Evolutionary conservation across 108 stramenopile genomes (phyloP).

Genomic region (Aurantiochytrium sp.): DNA sequence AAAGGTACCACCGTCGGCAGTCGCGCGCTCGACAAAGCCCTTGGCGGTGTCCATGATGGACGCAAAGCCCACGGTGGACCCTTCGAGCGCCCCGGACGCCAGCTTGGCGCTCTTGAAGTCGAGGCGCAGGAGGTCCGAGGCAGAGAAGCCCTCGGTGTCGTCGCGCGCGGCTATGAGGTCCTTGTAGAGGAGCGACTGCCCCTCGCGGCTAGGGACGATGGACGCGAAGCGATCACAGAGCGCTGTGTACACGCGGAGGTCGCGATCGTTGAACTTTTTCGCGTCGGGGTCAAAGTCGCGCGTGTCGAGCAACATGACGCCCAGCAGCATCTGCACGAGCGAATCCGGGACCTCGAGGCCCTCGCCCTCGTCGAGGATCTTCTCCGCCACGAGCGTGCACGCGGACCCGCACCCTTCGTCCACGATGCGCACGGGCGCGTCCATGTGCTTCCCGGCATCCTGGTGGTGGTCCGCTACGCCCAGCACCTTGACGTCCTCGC

Average conservation of each 20-base stretch:
- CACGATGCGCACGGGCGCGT: not conserved
- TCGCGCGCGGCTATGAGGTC: not conserved
- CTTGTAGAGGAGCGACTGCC: not conserved
- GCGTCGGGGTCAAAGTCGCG: slow-evolving; percentile 1
- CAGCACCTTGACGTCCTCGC: not conserved
- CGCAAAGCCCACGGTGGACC: not conserved
- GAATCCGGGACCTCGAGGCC: not conserved
- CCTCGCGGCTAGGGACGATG: not conserved
- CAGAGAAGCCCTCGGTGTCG: not conserved
- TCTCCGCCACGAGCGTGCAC: not conserved
- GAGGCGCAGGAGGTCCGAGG: not conserved
- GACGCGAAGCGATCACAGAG: not conserved
- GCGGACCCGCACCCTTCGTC: slow-evolving; percentile 8
- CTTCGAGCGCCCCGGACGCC: not conserved
- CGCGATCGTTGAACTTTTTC: not conserved
- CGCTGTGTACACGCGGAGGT: not conserved
- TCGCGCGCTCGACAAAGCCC: not conserved
- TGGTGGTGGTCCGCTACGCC: not conserved
- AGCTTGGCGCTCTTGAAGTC: not conserved
- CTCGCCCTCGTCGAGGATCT: not conserved
- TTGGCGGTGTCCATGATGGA: not conserved
- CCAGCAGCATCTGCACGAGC: not conserved
- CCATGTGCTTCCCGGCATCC: not conserved
- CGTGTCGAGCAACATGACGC: slow-evolving; percentile 20
- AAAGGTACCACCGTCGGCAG: not conserved